Percentiles rank a stretch among this genome's conserved stretches.
These are phyloP conservation scores for Lactifluus piperatus DNA, from an alignment of 768 basidiomycete species.

Conservation along the genomic window DNA sequence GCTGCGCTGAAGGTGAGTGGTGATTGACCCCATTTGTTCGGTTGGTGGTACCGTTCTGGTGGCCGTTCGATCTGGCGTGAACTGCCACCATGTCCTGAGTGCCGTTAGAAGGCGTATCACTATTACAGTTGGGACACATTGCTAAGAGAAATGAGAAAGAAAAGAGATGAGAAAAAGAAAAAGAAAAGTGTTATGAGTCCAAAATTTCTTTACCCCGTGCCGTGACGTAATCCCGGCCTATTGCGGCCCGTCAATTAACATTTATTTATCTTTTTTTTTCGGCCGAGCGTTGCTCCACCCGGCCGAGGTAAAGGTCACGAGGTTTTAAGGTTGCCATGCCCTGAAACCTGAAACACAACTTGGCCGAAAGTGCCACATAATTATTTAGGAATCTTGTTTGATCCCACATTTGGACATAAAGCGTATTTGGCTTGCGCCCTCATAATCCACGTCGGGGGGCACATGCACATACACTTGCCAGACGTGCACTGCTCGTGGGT, in stretches of 20 bases:
- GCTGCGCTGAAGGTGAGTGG: constrained; percentile 31
- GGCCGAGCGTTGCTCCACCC: too few relatives aligned
- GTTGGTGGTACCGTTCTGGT: constrained; percentile 26
- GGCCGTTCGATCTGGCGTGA: constrained; percentile 27
- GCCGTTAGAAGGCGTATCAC: constrained; percentile 29
- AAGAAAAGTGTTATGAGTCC: too few relatives aligned
- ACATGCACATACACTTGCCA: too few relatives aligned
- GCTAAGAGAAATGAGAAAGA: constrained; percentile 16
- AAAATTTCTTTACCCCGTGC: too few relatives aligned
- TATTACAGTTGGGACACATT: constrained; percentile 61
- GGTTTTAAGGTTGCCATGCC: background rate
- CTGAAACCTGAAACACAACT: too few relatives aligned
- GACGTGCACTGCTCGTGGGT: background rate
- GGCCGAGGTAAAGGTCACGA: background rate
- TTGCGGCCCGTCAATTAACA: too few relatives aligned
- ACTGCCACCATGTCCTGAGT: too few relatives aligned
- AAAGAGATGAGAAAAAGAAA: too few relatives aligned
- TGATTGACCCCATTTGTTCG: constrained; percentile 27
- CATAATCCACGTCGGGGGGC: too few relatives aligned
- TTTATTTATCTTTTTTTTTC: too few relatives aligned
- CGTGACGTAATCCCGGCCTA: too few relatives aligned
- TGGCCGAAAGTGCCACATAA: too few relatives aligned
- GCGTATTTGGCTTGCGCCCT: background rate
- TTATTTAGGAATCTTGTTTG: background rate
- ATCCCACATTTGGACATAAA: background rate